Conservation (phyloP, 2,329 filamentous ascomycete species). For the Diaporthe humulicola region DNA sequence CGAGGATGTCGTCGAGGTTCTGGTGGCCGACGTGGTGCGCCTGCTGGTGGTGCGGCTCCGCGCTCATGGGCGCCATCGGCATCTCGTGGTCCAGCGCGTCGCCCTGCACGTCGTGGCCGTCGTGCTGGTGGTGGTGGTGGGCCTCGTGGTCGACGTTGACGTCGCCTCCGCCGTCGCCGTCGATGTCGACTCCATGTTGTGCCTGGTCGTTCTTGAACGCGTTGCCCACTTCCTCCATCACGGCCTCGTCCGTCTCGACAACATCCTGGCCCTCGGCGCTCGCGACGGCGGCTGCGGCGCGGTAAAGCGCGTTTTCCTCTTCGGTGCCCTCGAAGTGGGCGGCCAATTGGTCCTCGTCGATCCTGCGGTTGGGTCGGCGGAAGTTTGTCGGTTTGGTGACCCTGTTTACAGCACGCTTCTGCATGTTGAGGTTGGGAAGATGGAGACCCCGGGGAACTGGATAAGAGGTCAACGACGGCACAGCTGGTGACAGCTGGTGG, state of each 20-base stretch:
- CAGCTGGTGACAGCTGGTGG: slow-evolving; percentile 30
- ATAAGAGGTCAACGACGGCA: slow-evolving; percentile 15
- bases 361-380: slow-evolving; percentile 35
- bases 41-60: slow-evolving; percentile 36
- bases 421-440: slow-evolving; percentile 19
- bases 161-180: slow-evolving; percentile 29
- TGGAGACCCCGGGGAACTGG: slow-evolving; percentile 2
- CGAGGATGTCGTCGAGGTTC: slow-evolving; percentile 37
- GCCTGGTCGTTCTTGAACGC: slow-evolving; percentile 22
- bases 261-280: slow-evolving; percentile 12
- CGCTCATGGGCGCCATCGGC: slow-evolving; percentile 39
- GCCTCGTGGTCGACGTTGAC: slow-evolving; percentile 26
- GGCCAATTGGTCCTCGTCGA: slow-evolving; percentile 38
- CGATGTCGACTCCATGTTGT: slow-evolving; percentile 5
- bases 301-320: slow-evolving; percentile 33
- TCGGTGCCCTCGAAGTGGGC: slow-evolving; percentile 36
- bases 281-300: slow-evolving; percentile 24
- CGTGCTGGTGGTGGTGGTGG: slow-evolving; percentile 15
- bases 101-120: slow-evolving; percentile 22
- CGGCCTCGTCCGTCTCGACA: slow-evolving; percentile 22
- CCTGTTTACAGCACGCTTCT: slow-evolving; percentile 30
- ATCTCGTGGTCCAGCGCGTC: slow-evolving; percentile 38
- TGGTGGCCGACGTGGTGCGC: slow-evolving; percentile 16
- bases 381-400: slow-evolving; percentile 33
- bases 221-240: slow-evolving; percentile 30